Conservation (phyloP, 2,329 filamentous ascomycete species). For the Fusarium chlamydosporum region DNA sequence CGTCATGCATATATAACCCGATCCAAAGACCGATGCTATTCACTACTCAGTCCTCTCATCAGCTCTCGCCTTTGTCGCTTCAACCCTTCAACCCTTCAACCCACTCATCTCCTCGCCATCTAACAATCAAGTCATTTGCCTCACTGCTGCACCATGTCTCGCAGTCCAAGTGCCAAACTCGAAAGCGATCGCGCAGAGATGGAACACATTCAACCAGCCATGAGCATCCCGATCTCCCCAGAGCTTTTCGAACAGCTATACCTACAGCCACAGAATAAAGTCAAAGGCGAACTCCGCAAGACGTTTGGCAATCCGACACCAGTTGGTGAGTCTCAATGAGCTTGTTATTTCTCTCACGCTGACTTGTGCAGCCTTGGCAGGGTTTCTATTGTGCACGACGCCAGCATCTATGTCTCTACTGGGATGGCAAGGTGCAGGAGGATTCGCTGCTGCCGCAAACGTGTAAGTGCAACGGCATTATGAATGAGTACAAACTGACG, state of each 20-base stretch:
- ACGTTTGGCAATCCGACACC: constrained; percentile 68
- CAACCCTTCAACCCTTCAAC: neutral
- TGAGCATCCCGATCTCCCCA: constrained; percentile 63
- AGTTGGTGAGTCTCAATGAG: constrained; percentile 48
- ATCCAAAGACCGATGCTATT: neutral
- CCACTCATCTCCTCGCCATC: neutral
- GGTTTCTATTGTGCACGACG: constrained; percentile 52
- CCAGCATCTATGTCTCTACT: constrained; percentile 51
- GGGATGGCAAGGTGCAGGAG: constrained; percentile 53
- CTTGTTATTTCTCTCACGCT: accelerated
- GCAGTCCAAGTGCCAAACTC: constrained; percentile 17
- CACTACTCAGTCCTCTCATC: neutral
- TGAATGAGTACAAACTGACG: accelerated
- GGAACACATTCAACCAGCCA: constrained; percentile 51
- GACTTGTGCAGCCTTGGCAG: constrained; percentile 45
- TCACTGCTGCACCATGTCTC: constrained; percentile 25
- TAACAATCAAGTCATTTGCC: neutral
- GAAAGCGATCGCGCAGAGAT: constrained; percentile 40
- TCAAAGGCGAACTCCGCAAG: constrained; percentile 63
- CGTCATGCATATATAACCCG: neutral
- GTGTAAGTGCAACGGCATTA: constrained; percentile 39
- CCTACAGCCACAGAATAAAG: constrained; percentile 61
- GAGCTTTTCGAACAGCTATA: constrained; percentile 69
- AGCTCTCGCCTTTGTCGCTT: neutral
- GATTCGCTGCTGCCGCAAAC: constrained; percentile 51